Evolutionary conservation across 331 rosid species (phyloP), one percentile per base, ranked within the genome.

Genomic region (Quercus phellos): DNA sequence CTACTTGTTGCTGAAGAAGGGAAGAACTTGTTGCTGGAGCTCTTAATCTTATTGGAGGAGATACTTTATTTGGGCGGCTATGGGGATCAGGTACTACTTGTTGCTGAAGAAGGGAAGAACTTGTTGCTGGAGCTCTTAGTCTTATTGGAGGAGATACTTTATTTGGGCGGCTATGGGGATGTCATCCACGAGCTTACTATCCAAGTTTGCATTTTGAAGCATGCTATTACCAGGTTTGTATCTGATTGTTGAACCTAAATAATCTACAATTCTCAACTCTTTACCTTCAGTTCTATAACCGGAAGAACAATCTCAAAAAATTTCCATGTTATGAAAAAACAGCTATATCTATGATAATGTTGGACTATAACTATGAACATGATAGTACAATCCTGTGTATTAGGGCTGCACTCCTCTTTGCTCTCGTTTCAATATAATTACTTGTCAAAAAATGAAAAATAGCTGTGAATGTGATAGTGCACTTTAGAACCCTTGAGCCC

Each of bases 201-300:
- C 98, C 97, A 70, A 83, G 96, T 81, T 79, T 94, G 83, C 98
- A 94, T 87, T 94, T 94, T 86, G 98, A 94, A 89, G 94, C 98
- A 56, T 94, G 98, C 76, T 94, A 94, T 81, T 94, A 94, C 86
- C 98, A 94, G 98, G 98, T 94, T 30, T 32, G 55, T n/a, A n/a
- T 50, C 51, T 56, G 5, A 56, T 67, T 19, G 51, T 34, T 34
- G 10, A 66, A 18, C 22, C 26, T 66, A 32, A 64, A 7, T 0
- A 66, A 66, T 32, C 13, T 30, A 18, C 26, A 66, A 34, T n/a
- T 66, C 35, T 32, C 1, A 3, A 18, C 50, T 32, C 26, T 51
- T 9, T 12, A 2, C 71, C 51, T 34, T 34, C 66, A 7, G 4
- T 66, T 17, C 50, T 34, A 6, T 4, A 34, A 16, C 18, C 14